Evolutionary conservation across 768 basidiomycete genomes (phyloP).

Genomic region (Clitopilus passeckerianus): DNA sequence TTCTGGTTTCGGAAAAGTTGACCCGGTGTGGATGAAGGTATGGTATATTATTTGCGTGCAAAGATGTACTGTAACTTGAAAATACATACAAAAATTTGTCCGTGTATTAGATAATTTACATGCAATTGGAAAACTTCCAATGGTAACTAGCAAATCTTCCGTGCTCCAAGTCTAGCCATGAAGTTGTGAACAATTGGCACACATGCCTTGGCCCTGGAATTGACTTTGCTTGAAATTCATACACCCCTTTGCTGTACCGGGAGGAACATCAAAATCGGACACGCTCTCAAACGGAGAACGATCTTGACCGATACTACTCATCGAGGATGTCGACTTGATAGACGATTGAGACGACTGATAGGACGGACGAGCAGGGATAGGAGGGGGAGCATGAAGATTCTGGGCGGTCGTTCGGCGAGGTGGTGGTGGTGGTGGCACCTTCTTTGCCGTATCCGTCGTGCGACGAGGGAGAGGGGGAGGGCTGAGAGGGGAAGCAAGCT

Average conservation of each 20-base stretch:
- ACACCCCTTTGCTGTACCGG: constrained; percentile 27
- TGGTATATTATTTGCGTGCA: constrained; percentile 7
- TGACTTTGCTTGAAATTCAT: constrained; percentile 60
- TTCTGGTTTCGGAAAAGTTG: neutral
- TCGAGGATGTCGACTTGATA: constrained; percentile 24
- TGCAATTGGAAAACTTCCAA: too few relatives aligned
- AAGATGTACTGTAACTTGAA: constrained; percentile 4
- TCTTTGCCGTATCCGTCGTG: constrained; percentile 13
- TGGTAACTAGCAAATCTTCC: too few relatives aligned
- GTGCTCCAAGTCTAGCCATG: constrained; percentile 25
- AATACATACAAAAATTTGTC: neutral
- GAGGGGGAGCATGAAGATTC: constrained; percentile 34
- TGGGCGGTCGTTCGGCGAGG: constrained; percentile 41
- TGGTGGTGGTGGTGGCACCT: constrained; percentile 59
- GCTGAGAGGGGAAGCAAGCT: neutral
- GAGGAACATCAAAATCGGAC: constrained; percentile 32
- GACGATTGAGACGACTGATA: constrained; percentile 17
- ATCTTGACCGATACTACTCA: constrained; percentile 32
- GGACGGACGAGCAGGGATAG: constrained; percentile 39
- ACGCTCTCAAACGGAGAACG: constrained; percentile 66
- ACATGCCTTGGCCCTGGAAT: constrained; percentile 60
- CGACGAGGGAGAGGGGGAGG: constrained; percentile 16
- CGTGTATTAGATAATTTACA: too few relatives aligned
- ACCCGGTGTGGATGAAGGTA: constrained; percentile 1
- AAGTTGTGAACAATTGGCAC: constrained; percentile 60